phyloP scores from a whole-genome alignment of 2,329 filamentous ascomycete species.

The Alternaria solani region DNA sequence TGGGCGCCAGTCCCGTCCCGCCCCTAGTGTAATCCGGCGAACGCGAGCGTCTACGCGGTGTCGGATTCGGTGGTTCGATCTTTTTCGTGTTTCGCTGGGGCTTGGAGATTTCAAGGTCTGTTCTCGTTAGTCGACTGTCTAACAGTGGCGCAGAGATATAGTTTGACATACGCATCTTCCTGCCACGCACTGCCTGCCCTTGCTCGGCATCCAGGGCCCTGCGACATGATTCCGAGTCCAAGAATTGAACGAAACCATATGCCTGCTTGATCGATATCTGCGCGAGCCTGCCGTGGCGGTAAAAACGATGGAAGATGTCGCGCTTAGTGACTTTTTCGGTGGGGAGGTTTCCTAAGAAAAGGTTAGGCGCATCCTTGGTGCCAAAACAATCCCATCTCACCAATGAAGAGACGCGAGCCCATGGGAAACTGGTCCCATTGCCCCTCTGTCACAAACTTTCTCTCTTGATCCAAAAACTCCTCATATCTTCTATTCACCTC shows the following conservation, averaged over 20 bases:
- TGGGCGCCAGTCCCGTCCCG: conserved; percentile 56
- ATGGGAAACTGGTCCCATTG: conserved; percentile 83
- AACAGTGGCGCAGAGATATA: neutral
- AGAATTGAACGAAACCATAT: conserved; percentile 95
- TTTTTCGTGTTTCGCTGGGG: conserved; percentile 81
- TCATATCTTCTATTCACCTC: conserved; percentile 75
- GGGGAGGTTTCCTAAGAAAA: conserved; percentile 77
- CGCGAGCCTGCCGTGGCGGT: conserved; percentile 82
- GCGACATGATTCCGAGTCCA: conserved; percentile 76
- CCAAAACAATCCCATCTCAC: conserved; percentile 57
- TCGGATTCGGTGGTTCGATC: conserved; percentile 47
- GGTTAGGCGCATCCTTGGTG: conserved; percentile 22
- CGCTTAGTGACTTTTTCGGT: conserved; percentile 93
- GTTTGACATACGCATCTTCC: conserved; percentile 81
- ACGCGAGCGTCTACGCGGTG: conserved; percentile 63
- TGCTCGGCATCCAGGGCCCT: conserved; percentile 80
- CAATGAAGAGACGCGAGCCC: conserved; percentile 81
- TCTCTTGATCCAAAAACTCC: conserved; percentile 75
- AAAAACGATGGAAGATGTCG: conserved; percentile 91
- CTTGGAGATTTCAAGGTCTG: conserved; percentile 90
- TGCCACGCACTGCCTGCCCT: conserved; percentile 81
- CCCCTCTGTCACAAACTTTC: conserved; percentile 77
- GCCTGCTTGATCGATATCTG: conserved; percentile 97
- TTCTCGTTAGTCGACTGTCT: conserved; percentile 38
- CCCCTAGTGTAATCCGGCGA: conserved; percentile 68